Percentiles rank a stretch among this genome's conserved stretches.
phyloP scores from a whole-genome alignment of 1,139 yeast species.

The Candida freyschussii region DNA sequence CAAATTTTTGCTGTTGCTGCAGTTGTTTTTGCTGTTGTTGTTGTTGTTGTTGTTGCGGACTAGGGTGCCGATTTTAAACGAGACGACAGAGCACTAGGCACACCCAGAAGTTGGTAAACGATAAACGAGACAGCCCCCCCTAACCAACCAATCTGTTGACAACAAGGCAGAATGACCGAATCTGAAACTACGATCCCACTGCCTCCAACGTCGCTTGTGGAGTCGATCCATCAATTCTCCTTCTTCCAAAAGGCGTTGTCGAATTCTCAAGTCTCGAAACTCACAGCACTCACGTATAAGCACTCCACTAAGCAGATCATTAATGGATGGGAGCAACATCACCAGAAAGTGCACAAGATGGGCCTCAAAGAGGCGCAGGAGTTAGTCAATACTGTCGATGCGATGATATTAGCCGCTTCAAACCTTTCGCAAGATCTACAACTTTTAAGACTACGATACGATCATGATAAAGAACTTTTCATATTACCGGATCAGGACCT shows the following conservation, averaged over 20 bases:
- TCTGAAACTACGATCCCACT: too few relatives aligned
- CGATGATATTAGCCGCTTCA: slow-evolving; percentile 1
- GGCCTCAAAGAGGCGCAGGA: slow-evolving; percentile 1
- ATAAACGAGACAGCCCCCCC: too few relatives aligned
- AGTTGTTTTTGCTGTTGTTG: too few relatives aligned
- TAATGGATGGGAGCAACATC: slow-evolving; percentile 6
- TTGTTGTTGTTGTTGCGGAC: too few relatives aligned
- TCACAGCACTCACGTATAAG: slow-evolving; percentile 1
- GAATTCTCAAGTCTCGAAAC: slow-evolving; percentile 1
- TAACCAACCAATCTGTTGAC: too few relatives aligned
- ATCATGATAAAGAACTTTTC: slow-evolving; percentile 1
- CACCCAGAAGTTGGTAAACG: too few relatives aligned
- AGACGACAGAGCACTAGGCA: too few relatives aligned
- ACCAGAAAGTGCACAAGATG: slow-evolving; percentile 1
- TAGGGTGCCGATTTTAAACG: too few relatives aligned
- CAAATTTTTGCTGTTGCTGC: too few relatives aligned
- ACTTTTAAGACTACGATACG: slow-evolving; percentile 3
- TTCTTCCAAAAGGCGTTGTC: slow-evolving; percentile 4
- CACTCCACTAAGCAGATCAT: slow-evolving; percentile 1
- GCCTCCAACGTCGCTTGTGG: slow-evolving; percentile 2
- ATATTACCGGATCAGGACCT: slow-evolving; percentile 3
- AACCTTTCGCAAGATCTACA: background rate
- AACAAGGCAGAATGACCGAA: too few relatives aligned
- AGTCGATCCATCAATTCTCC: slow-evolving; percentile 4
- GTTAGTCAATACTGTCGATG: background rate